These are phyloP conservation scores for Plenodomus tracheiphilus DNA, from an alignment of 2,329 filamentous ascomycete species.

Conservation along the genomic window DNA sequence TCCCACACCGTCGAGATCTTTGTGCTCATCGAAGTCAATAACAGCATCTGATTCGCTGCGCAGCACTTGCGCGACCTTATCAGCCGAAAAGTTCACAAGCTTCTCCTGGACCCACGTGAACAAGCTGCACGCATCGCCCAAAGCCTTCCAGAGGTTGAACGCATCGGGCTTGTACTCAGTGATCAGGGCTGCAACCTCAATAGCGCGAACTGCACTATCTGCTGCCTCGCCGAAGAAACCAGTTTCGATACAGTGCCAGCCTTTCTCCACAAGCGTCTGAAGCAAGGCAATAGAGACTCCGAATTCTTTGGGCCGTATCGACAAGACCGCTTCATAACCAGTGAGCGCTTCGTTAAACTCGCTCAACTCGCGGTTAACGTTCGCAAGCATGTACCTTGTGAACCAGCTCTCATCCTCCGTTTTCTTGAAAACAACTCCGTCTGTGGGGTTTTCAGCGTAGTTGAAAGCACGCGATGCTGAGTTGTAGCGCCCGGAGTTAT, in stretches of 20 bases:
- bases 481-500: constrained; percentile 89
- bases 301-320: constrained; percentile 71
- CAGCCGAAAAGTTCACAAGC: constrained; percentile 63
- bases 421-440: constrained; percentile 57
- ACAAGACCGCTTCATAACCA: constrained; percentile 75
- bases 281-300: constrained; percentile 86
- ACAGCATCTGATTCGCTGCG: constrained; percentile 53
- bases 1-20: constrained; percentile 69
- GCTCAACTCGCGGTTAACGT: constrained; percentile 90
- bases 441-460: constrained; percentile 78
- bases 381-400: constrained; percentile 93
- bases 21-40: constrained; percentile 60
- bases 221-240: constrained; percentile 85
- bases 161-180: constrained; percentile 65
- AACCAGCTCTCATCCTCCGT: constrained; percentile 81
- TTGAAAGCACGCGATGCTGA: constrained; percentile 91
- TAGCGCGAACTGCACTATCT: constrained; percentile 68
- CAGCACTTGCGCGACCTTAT: constrained; percentile 63
- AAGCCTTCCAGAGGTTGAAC: constrained; percentile 94
- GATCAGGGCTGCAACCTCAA: constrained; percentile 68
- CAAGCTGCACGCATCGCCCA: constrained; percentile 84
- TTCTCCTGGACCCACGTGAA: constrained; percentile 79
- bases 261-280: constrained; percentile 84
- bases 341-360: constrained; percentile 81
- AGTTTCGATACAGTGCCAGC: constrained; percentile 74